phyloP scores from a whole-genome alignment of 257 asterid genomes.

The Handroanthus guayacan region DNA sequence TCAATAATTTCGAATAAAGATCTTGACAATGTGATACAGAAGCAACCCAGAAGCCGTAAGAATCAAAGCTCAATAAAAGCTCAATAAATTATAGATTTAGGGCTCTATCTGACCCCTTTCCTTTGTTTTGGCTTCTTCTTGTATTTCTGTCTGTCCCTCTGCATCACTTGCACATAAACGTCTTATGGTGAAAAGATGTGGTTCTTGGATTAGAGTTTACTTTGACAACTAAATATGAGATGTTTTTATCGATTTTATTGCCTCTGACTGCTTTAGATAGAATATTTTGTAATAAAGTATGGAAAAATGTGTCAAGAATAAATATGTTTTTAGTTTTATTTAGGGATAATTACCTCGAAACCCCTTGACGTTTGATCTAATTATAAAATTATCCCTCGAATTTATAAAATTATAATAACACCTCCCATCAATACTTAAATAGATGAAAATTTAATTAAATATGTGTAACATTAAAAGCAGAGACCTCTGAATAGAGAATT shows the following conservation, averaged over 20 bases:
- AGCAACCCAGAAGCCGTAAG: constrained; percentile 24
- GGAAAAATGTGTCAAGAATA: no score
- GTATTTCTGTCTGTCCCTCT: constrained; percentile 26
- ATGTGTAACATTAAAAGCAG: no score
- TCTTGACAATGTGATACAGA: constrained; percentile 46
- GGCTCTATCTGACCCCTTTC: constrained; percentile 24
- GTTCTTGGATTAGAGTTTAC: constrained; percentile 34
- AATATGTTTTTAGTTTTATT: no score
- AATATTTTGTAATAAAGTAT: no score
- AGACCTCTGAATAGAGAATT: no score
- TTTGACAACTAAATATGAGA: constrained; percentile 48
- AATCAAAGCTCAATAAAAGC: constrained; percentile 38
- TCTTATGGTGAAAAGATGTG: constrained; percentile 24
- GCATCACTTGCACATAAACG: constrained; percentile 31
- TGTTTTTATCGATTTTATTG: constrained; percentile 31
- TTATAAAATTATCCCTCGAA: no score
- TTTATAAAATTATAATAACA: no score
- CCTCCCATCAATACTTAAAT: no score
- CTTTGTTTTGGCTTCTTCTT: constrained; percentile 28
- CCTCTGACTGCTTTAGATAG: no score
- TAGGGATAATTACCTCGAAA: no score
- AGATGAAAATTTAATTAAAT: no score
- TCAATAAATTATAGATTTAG: constrained; percentile 32
- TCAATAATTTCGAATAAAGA: constrained; percentile 40
- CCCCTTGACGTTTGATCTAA: no score